Conservation (phyloP, 176 grass and related monocot genomes). For the Oryza rufipogon region DNA sequence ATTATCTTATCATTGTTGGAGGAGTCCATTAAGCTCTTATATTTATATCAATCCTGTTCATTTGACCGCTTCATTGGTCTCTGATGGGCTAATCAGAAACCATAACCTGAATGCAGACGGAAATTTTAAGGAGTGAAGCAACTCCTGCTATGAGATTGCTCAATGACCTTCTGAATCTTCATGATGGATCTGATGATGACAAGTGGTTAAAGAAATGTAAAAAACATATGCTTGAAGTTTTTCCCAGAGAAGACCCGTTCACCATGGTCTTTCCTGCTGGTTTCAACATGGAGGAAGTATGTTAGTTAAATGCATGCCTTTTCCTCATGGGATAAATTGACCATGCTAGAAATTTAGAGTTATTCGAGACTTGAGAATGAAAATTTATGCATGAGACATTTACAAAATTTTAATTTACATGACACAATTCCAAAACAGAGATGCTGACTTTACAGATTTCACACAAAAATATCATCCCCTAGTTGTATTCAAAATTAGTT, state of each 20-base stretch:
- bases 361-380: not conserved
- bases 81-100: slow-evolving; percentile 28
- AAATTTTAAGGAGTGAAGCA: slow-evolving; percentile 91
- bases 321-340: slow-evolving; percentile 13
- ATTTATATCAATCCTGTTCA: slow-evolving; percentile 15
- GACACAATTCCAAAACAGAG: not conserved
- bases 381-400: not conserved
- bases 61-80: slow-evolving; percentile 1
- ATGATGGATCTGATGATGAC: slow-evolving; percentile 76
- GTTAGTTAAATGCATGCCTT: slow-evolving; percentile 35
- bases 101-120: slow-evolving; percentile 56
- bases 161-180: slow-evolving; percentile 88
- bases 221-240: slow-evolving; percentile 72
- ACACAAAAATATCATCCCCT: not conserved
- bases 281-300: slow-evolving; percentile 76
- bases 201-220: slow-evolving; percentile 92
- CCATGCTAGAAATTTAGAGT: not conserved
- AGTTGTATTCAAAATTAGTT: not conserved
- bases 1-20: slow-evolving; percentile 1
- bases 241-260: slow-evolving; percentile 86
- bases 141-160: slow-evolving; percentile 89
- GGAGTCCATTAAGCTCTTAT: not conserved
- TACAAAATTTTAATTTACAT: not conserved
- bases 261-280: slow-evolving; percentile 81
- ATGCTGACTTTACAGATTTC: not conserved